Evolutionary conservation across 805 yeast genomes (phyloP).

Genomic region (Zygosaccharomyces kombuchaensis): DNA sequence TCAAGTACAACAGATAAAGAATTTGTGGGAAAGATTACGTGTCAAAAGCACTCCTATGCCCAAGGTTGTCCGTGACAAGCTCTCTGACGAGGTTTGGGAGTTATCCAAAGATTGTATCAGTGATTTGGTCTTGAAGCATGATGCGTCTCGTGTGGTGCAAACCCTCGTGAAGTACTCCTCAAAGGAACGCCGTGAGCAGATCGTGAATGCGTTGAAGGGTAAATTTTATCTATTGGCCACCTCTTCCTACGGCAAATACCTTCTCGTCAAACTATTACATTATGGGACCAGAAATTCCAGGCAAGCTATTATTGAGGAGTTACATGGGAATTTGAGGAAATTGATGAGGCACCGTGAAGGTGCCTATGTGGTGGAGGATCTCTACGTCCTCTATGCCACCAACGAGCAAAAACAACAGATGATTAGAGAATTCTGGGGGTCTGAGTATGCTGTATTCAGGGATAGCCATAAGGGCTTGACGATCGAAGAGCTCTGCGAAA

Average conservation of each 20-base stretch:
- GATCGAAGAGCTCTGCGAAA: constrained; percentile 60
- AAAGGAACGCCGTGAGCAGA: constrained; percentile 69
- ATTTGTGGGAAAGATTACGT: constrained; percentile 86
- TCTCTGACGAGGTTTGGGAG: constrained; percentile 82
- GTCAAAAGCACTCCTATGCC: constrained; percentile 80
- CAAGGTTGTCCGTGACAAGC: constrained; percentile 66
- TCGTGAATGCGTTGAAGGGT: constrained; percentile 67
- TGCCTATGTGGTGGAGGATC: constrained; percentile 94
- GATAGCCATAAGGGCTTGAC: constrained; percentile 62
- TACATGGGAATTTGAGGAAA: constrained; percentile 87
- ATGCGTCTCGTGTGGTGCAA: constrained; percentile 93
- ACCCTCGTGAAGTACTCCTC: constrained; percentile 83
- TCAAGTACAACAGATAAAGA: constrained; percentile 79
- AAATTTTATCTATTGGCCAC: constrained; percentile 79
- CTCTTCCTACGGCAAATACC: constrained; percentile 88
- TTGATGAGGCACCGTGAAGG: constrained; percentile 97
- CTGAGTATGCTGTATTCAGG: constrained; percentile 87
- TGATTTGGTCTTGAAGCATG: constrained; percentile 90
- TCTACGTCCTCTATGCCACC: constrained; percentile 78
- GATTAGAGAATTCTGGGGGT: constrained; percentile 95
- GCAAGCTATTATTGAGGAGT: constrained; percentile 68
- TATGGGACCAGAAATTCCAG: constrained; percentile 85
- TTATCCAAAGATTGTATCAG: constrained; percentile 69
- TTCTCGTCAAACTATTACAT: constrained; percentile 81
- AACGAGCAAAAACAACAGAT: constrained; percentile 83